Percentiles rank a stretch among this genome's conserved stretches.
phyloP scores from a whole-genome alignment of 1,284 basidiomycete genomes.

The Naganishia liquefaciens region DNA sequence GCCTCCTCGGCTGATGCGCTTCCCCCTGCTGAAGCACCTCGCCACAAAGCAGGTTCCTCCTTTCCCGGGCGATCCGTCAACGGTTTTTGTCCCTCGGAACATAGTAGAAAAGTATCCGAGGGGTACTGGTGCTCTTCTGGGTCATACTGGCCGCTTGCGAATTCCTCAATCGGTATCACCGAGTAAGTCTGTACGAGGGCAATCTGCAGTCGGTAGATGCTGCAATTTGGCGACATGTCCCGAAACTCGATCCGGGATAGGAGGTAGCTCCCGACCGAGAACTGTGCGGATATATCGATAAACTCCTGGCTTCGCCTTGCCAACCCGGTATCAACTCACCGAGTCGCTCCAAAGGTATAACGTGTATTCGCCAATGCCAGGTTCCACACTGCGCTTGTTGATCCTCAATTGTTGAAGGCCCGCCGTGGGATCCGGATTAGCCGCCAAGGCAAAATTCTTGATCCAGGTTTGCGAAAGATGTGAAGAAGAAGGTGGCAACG shows the following conservation, averaged over 20 bases:
- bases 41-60: constrained; percentile 11
- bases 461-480: constrained; percentile 23
- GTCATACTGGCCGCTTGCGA: constrained; percentile 5
- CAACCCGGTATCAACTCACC: background rate
- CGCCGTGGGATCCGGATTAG: constrained; percentile 16
- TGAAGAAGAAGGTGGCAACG: constrained; percentile 10
- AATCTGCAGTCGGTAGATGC: constrained; percentile 18
- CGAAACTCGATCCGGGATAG: constrained; percentile 4
- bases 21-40: constrained; percentile 1
- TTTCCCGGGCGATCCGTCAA: constrained; percentile 15
- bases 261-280: constrained; percentile 25
- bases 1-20: background rate
- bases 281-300: background rate
- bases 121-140: constrained; percentile 23
- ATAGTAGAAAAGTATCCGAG: constrained; percentile 14
- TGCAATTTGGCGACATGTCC: constrained; percentile 24
- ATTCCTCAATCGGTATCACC: constrained; percentile 20
- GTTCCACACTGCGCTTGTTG: constrained; percentile 10
- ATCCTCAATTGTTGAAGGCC: constrained; percentile 17
- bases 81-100: constrained; percentile 2
- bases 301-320: background rate
- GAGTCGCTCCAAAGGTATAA: constrained; percentile 23
- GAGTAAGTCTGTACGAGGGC: constrained; percentile 25
- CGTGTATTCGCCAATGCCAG: constrained; percentile 8
- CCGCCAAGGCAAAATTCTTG: constrained; percentile 23